phyloP scores from a whole-genome alignment of 331 rosid species.

The Malus hybrid region DNA sequence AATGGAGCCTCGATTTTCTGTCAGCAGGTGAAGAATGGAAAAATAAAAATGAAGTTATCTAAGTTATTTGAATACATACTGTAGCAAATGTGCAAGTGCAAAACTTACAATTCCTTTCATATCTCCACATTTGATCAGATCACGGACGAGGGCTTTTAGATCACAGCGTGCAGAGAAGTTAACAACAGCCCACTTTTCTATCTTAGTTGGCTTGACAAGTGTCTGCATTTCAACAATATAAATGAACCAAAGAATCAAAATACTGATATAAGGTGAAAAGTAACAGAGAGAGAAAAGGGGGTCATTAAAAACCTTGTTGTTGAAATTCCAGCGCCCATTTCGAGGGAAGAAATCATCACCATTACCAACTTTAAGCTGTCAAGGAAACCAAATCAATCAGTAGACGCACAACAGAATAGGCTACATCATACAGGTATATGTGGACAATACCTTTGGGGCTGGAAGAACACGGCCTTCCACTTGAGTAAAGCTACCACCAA shows the following conservation, averaged over 20 bases:
- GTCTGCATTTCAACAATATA: slow-evolving; percentile 31
- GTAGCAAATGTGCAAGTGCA: not conserved
- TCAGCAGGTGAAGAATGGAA: not conserved
- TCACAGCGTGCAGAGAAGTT: slow-evolving; percentile 5
- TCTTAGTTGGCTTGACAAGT: slow-evolving; percentile 47
- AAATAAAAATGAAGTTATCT: slow-evolving; percentile 9
- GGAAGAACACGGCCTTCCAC: slow-evolving; percentile 89
- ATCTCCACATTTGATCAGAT: no score
- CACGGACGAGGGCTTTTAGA: no score
- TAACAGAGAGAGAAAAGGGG: not conserved
- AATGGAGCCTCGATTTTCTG: slow-evolving; percentile 50
- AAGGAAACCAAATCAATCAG: not conserved
- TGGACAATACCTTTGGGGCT: slow-evolving; percentile 60
- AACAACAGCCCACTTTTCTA: slow-evolving; percentile 69
- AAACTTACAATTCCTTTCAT: slow-evolving; percentile 36
- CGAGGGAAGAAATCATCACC: slow-evolving; percentile 82
- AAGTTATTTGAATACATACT: not conserved
- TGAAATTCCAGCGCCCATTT: slow-evolving; percentile 94
- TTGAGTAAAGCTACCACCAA: slow-evolving; percentile 44
- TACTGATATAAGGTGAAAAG: not conserved
- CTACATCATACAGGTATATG: not conserved
- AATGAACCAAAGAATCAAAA: not conserved
- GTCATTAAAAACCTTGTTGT: slow-evolving; percentile 53
- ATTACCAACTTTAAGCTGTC: slow-evolving; percentile 71
- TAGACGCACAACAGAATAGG: not conserved